Percentiles rank a stretch among this genome's conserved stretches.
These are phyloP conservation scores for Xylaria sp. DNA, from an alignment of 2,329 filamentous ascomycete genomes.

Conservation along the genomic window DNA sequence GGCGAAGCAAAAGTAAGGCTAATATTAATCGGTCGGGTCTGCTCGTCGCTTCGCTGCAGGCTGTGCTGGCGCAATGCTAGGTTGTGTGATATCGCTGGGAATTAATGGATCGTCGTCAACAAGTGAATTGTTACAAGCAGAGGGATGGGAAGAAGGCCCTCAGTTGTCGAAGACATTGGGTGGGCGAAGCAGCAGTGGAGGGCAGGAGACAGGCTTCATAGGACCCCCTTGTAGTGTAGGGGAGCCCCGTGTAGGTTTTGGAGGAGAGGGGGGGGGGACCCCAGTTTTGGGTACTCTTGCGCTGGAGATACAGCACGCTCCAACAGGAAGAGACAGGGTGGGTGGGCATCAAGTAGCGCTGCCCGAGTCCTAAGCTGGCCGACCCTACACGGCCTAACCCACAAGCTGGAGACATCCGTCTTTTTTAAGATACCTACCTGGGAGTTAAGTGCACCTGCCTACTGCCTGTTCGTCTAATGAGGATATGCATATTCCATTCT, in stretches of 20 bases:
- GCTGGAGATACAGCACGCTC: constrained; percentile 17
- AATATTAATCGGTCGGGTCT: constrained; percentile 20
- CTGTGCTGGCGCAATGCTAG: constrained; percentile 19
- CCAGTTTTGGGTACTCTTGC: constrained; percentile 28
- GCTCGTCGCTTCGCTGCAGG: constrained; percentile 18
- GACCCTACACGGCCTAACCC: background rate
- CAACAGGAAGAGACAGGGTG: background rate
- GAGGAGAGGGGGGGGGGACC: constrained; percentile 38
- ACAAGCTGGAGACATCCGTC: too few species aligned
- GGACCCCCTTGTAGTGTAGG: constrained; percentile 23
- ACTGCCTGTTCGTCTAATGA: too few species aligned
- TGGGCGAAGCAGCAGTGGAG: constrained; percentile 19
- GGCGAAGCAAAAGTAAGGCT: constrained; percentile 27
- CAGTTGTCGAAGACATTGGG: constrained; percentile 36
- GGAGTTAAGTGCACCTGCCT: background rate
- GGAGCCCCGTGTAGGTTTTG: constrained; percentile 24
- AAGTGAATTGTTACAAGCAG: constrained; percentile 32
- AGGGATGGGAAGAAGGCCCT: constrained; percentile 29
- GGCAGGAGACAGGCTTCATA: constrained; percentile 32
- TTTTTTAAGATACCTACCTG: background rate
- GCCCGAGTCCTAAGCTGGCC: constrained; percentile 5
- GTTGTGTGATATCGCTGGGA: constrained; percentile 21
- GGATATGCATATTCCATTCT: background rate
- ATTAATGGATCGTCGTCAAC: constrained; percentile 30
- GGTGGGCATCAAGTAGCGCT: constrained; percentile 6